Base-by-base conservation (phyloP, 805 yeast species). In the Nakazawaea anatomiae region DNA sequence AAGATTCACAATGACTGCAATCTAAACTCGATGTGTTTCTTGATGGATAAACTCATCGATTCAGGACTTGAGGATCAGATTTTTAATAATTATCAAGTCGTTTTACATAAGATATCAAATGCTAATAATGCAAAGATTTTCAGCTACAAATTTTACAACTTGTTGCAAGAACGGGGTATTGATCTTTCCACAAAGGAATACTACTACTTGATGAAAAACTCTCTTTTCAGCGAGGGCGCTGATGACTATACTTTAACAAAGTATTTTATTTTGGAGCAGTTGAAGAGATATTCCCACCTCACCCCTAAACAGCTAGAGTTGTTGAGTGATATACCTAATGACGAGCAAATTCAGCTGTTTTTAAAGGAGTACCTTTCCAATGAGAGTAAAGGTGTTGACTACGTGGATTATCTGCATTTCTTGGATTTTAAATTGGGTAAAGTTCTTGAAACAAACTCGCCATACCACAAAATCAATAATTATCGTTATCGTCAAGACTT, bases 291-390 rank as follows among this genome's bases (percentile, higher is more conserved):
- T 18, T 36, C n/a, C 4, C 30, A 38, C 7, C 30, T 48, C 25
- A 43, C 47, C 30, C 47, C 47, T 1, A 32, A 8, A 4, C 44
- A 43, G 18, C 39, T 48, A 34, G 9, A 31, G 5, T 28, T 48
- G 9, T 43, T 50, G n/a, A 9, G 36, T 35, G 28, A 30, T 9
- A 27, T 38, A 11, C 29, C 29, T n/a, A 52, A 31, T 55, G 63
- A 25, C 54, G 55, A 42, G 68, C 43, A 40, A 27, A 40, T 40
- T 8, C 43, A 40, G 27, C 1, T 25, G 4, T 40, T 40, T 10
- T 12, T 40, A 9, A 25, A 40, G 27, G 12, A 7, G 9, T 40
- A 40, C n/a, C 8, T 40, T 6, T n/a, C 18, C 14, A 7, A 38
- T n/a, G 40, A 38, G 40, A 38, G n/a, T 11, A 38, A 11, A 11